Base-by-base conservation (phyloP, 345 rosid species). In the Lagerstroemia speciosa region DNA sequence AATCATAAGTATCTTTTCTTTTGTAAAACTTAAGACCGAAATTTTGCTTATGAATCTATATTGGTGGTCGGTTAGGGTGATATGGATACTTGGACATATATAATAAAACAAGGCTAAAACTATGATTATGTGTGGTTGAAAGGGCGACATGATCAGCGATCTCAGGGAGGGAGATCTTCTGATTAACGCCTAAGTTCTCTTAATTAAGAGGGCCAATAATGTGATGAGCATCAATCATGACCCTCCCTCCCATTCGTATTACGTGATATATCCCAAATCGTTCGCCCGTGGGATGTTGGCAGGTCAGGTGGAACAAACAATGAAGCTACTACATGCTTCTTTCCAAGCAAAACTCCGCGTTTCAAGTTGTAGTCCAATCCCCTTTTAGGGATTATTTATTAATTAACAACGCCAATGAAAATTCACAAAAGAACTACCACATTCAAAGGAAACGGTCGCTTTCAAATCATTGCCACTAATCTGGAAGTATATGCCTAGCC, bases 231-330 rank as follows among this genome's bases (percentile, higher is more conserved):
- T 58, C 29, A n/a, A 12, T 50, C n/a, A 2, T 17, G 19, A 12
- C 55, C 4, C 24, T 19, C 7, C 5, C 8, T 36, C 5, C 19
- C 16, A 50, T 19, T n/a, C n/a, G n/a, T 19, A 22, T 50, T 41
- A n/a, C n/a, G n/a, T n/a, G 5, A 9, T 8, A 8, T 17, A 66
- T 30, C 40, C 69, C 57, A 36, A 53, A 24, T 12, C 8, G 15
- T 10, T 27, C 37, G 27, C 69, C 52, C 70, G 53, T 67, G 70
- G 70, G 33, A 31, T 53, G 70, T 52, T 53, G 63, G 45, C 34
- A 34, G 70, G 70, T 67, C 70, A 41, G 63, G 48, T 34, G n/a
- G 41, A 57, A 67, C 69, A 67, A n/a, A n/a, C n/a, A n/a, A n/a
- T 24, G 12, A n/a, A 14, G 12, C 60, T 8, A 12, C n/a, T n/a